These are phyloP conservation scores for Bryoglossum gracile DNA, from an alignment of 495 filamentous ascomycete genomes.

Conservation along the genomic window DNA sequence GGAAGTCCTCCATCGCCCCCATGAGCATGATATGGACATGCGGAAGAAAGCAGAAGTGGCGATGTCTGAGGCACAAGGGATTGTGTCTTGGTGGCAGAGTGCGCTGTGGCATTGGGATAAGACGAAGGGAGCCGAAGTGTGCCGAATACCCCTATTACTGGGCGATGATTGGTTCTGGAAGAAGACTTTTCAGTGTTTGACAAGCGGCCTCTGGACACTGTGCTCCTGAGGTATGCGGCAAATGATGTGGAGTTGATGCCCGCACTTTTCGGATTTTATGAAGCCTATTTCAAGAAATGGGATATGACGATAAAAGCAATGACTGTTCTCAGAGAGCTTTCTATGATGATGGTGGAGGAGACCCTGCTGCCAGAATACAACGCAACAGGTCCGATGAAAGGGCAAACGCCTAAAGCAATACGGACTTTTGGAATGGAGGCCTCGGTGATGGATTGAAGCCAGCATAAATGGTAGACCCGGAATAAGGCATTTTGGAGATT, in stretches of 20 bases:
- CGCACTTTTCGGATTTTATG: background rate
- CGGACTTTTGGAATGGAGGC: no score
- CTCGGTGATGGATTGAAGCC: no score
- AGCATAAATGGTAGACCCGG: no score
- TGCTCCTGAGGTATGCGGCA: background rate
- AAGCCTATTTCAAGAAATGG: background rate
- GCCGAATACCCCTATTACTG: no score
- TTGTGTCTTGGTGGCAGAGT: background rate
- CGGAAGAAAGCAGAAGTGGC: background rate
- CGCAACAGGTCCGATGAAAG: background rate
- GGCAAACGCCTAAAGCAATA: no score
- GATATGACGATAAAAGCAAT: background rate
- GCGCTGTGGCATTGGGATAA: no score
- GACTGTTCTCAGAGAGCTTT: background rate
- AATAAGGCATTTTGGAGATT: no score
- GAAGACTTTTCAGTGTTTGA: background rate
- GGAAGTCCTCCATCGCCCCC: slow-evolving; percentile 28
- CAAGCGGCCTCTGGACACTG: background rate
- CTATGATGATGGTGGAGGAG: background rate
- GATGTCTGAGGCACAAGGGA: background rate
- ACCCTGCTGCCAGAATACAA: background rate
- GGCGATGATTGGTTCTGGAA: background rate
- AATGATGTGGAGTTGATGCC: background rate
- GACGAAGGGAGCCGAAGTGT: no score
- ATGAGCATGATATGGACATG: background rate